Base-by-base conservation (phyloP, 1,284 basidiomycete genomes). In the Rhizoctonia solani region DNA sequence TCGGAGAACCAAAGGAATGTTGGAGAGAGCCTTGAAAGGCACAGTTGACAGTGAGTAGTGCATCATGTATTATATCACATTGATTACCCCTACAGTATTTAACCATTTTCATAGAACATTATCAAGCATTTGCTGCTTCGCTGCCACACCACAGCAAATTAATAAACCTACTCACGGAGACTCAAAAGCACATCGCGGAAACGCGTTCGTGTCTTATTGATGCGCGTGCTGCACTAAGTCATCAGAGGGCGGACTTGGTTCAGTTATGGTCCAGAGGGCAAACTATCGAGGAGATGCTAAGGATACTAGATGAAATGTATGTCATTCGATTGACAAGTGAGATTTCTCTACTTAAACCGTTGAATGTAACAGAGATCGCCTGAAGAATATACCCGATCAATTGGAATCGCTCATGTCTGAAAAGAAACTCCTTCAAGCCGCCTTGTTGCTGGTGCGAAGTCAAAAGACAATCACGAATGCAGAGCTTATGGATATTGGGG, bases 331-430 rank as follows among this genome's bases (percentile, higher is more conserved):
- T 55, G 58, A 52, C 11, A 65, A 37, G 39, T 44, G 54, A 52
- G 68, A 54, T 66, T 68, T 69, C 66, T 70, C 69, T 30, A 49
- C 52, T 69, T 67, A 37, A 30, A 11, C 8, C 39, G 53, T 6
- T n/a, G n/a, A n/a, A n/a, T n/a, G 44, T 30, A 16, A 11, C 71
- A 97, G 95, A 67, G 95, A 98, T 75, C 85, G 91, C 72, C 81
- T 99, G 41, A 95, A 95, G 76, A 83, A 88, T 53, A 89, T 98
- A 0, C 96, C 97, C 0, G 97, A 99, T 74, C 83, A 88, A 21
- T 81, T 99, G 29, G 97, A 99, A 76, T 88, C 89, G 4, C 80
- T 98, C n/a, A 93, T 99, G 76, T 91, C 95, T 0, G 97, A 98
- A 77, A 99, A 99, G 76, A 87, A 91, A 5, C 87, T 98, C 56